These are phyloP conservation scores for Allium cepa DNA, from an alignment of 106 monocot genomes.

Conservation along the genomic window DNA sequence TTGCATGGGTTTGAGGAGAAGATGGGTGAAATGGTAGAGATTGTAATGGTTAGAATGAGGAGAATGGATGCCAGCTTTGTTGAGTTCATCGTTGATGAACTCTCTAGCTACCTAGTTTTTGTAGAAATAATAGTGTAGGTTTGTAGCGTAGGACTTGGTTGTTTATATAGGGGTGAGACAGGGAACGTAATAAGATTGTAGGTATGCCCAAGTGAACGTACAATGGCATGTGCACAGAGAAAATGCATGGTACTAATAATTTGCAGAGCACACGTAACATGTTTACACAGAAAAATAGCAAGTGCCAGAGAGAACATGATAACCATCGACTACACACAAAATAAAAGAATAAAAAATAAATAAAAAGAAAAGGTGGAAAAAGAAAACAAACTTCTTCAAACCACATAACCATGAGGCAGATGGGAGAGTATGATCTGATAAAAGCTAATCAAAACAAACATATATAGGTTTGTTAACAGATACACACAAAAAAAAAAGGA, in stretches of 20 bases:
- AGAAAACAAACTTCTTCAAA: neutral
- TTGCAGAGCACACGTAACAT: neutral
- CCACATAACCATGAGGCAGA: no score
- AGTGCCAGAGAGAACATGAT: no score
- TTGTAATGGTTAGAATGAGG: slow-evolving; percentile 31
- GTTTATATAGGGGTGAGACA: neutral
- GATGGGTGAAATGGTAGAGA: slow-evolving; percentile 28
- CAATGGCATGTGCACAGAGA: neutral
- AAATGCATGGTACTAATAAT: neutral
- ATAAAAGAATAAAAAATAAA: neutral
- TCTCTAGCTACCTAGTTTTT: neutral
- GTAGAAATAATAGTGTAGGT: neutral
- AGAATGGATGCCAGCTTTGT: slow-evolving; percentile 22
- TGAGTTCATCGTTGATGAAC: slow-evolving; percentile 20
- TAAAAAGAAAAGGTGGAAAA: neutral
- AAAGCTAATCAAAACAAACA: no score
- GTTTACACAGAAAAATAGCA: no score
- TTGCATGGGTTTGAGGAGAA: slow-evolving; percentile 10
- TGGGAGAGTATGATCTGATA: no score
- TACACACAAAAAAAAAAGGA: no score
- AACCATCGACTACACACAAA: neutral
- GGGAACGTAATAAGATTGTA: neutral
- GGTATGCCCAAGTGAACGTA: neutral
- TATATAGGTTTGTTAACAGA: no score
- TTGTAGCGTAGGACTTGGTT: neutral